These are phyloP conservation scores for Rhamnella rubrinervis DNA, from an alignment of 331 rosid genomes.

Conservation along the genomic window DNA sequence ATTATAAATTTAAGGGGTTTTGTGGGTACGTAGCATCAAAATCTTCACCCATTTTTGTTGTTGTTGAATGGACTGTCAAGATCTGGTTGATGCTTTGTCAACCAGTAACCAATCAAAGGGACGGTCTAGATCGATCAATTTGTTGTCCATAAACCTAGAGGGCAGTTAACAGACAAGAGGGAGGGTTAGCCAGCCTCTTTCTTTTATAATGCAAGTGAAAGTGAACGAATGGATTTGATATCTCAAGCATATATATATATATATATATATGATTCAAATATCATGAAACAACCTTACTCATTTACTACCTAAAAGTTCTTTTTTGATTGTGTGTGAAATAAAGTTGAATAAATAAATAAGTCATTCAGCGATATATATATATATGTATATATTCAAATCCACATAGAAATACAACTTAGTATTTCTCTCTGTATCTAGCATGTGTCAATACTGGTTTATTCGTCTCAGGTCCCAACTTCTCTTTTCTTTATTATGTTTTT, in stretches of 20 bases:
- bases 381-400: too few relatives aligned
- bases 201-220: conserved; percentile 10
- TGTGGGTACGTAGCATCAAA: conserved; percentile 22
- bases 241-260: not conserved
- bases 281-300: not conserved
- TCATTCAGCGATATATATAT: not conserved
- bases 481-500: too few relatives aligned
- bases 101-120: conserved; percentile 15
- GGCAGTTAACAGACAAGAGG: conserved; percentile 17
- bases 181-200: conserved; percentile 5
- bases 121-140: conserved; percentile 12
- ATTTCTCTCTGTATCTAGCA: too few relatives aligned
- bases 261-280: not conserved
- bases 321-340: too few relatives aligned
- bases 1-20: not conserved
- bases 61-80: conserved; percentile 41
- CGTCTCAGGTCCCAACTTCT: too few relatives aligned
- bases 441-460: too few relatives aligned
- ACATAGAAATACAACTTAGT: too few relatives aligned
- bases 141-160: not conserved
- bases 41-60: conserved; percentile 36
- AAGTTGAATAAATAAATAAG: too few relatives aligned
- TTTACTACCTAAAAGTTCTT: not conserved
- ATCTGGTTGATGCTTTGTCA: conserved; percentile 15
- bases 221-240: conserved; percentile 16